These are phyloP conservation scores for Coemansia sp. DNA, from an alignment of 371 early-diverging fungal genomes.

Conservation along the genomic window DNA sequence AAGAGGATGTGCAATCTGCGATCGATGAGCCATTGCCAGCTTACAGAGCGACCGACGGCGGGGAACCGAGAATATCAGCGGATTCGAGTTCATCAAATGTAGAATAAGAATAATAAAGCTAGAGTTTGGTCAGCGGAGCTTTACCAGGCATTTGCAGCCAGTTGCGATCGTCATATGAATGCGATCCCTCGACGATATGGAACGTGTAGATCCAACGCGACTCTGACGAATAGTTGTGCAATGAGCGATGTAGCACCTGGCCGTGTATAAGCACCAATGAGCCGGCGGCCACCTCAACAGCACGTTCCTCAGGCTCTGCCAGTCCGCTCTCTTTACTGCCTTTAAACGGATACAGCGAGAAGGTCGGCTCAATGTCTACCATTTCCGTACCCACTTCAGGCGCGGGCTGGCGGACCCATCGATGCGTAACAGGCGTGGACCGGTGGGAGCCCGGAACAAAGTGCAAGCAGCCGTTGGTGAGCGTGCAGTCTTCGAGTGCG, in stretches of 20 bases:
- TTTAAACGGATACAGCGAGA: not conserved
- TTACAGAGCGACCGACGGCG: too few relatives aligned
- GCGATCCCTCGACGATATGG: constrained; percentile 83
- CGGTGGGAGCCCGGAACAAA: constrained; percentile 88
- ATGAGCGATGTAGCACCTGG: constrained; percentile 79
- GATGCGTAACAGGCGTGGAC: constrained; percentile 67
- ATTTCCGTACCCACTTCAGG: constrained; percentile 60
- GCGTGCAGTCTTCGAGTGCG: constrained; percentile 90
- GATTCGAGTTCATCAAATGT: too few relatives aligned
- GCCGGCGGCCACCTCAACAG: constrained; percentile 56
- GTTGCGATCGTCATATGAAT: constrained; percentile 65
- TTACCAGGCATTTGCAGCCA: constrained; percentile 58
- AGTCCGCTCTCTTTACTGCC: not conserved
- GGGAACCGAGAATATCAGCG: too few relatives aligned
- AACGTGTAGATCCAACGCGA: constrained; percentile 92
- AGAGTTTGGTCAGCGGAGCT: constrained; percentile 25
- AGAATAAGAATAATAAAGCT: not conserved
- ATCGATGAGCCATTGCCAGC: not conserved
- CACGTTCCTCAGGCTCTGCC: constrained; percentile 43
- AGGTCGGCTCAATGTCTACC: constrained; percentile 54
- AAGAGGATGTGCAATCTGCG: too few relatives aligned
- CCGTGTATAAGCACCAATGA: constrained; percentile 90
- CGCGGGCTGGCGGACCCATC: constrained; percentile 67
- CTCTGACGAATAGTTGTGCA: constrained; percentile 72
- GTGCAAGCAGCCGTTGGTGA: constrained; percentile 83